Evolutionary conservation across 139 green algal genomes (phyloP), one percentile per base, ranked within the genome.

Genomic region (Chlamydomonas applanata): DNA sequence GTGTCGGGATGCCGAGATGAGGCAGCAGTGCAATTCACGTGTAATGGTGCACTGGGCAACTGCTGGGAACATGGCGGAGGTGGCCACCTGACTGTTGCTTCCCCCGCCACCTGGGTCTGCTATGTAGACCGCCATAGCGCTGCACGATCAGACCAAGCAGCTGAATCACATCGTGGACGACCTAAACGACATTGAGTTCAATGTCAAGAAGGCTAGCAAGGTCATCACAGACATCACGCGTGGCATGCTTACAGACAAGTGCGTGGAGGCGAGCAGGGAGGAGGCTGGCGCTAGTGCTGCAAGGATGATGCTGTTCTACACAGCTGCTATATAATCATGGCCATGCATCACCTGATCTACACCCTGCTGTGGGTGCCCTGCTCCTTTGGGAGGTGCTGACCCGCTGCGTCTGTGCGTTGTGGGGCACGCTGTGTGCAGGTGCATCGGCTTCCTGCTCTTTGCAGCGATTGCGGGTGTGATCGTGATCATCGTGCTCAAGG

Each of bases 121-220:
- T 27, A 52, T 69, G 34, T 83, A 94, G 83, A 93, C 93, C 7
- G 93, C 93, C 3, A 83, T 86, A 40, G 93, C 88, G 53, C 81
- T 97, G 53, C 69, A 91, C 53, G 80, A 82, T 9, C 92, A 97
- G 75, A 91, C 87, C 13, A 74, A 91, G 79, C 91, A 96, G 79
- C 81, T 95, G 74, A 89, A 94, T 49, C 72, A 78, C 34, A 85
- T 91, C 57, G 78, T 93, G 27, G 87, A 97, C 52, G 87, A 95
- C 74, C 71, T 97, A 56, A 89, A 96, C 65, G 89, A 97, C 56
- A 97, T 97, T 46, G 89, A 97, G 72, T 96, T 97, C 77, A 89
- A 80, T 17, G 89, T 97, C 83, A 95, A 97, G 70, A 95, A 94
- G 69, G 92, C 93, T 1, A 78, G 35, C 16, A 82, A 91, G 74